These are phyloP conservation scores for Dryas octopetala DNA, from an alignment of 306 rosid species.

Conservation along the genomic window DNA sequence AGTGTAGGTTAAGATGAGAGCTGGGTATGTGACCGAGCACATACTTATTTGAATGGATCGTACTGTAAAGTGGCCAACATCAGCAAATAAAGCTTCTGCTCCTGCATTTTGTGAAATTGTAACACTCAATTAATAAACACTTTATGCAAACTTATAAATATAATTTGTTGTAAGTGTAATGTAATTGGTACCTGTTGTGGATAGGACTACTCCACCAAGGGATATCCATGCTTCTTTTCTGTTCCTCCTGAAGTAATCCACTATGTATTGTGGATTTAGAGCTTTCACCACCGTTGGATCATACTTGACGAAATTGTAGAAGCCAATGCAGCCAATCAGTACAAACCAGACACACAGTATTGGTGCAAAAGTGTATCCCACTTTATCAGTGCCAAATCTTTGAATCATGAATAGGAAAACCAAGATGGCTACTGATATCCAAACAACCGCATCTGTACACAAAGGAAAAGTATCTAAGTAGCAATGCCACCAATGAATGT, in stretches of 20 bases:
- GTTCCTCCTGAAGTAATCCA: conserved; percentile 63
- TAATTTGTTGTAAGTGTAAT: too few species aligned
- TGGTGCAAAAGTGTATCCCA: conserved; percentile 79
- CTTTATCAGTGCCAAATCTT: conserved; percentile 82
- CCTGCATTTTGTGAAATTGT: conserved; percentile 34
- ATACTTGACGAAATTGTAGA: conserved; percentile 58
- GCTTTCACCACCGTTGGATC: conserved; percentile 68
- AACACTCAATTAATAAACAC: too few species aligned
- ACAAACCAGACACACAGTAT: conserved; percentile 70
- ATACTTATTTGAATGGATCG: conserved; percentile 71
- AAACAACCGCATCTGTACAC: conserved; percentile 46
- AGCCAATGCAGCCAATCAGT: conserved; percentile 56
- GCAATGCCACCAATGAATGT: too few species aligned
- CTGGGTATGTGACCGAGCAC: conserved; percentile 70
- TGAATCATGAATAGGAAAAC: conserved; percentile 57
- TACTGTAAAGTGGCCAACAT: conserved; percentile 82
- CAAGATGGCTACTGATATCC: conserved; percentile 59
- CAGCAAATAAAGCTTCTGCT: conserved; percentile 83
- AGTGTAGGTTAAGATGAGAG: conserved; percentile 57
- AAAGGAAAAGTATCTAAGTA: background rate
- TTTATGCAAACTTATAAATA: too few species aligned
- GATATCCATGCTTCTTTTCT: conserved; percentile 78
- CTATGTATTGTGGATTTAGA: conserved; percentile 58
- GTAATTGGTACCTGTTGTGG: conserved; percentile 48
- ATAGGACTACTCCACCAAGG: conserved; percentile 72